Base-by-base conservation (phyloP, 768 basidiomycete species). In the Asterophora parasitica region DNA sequence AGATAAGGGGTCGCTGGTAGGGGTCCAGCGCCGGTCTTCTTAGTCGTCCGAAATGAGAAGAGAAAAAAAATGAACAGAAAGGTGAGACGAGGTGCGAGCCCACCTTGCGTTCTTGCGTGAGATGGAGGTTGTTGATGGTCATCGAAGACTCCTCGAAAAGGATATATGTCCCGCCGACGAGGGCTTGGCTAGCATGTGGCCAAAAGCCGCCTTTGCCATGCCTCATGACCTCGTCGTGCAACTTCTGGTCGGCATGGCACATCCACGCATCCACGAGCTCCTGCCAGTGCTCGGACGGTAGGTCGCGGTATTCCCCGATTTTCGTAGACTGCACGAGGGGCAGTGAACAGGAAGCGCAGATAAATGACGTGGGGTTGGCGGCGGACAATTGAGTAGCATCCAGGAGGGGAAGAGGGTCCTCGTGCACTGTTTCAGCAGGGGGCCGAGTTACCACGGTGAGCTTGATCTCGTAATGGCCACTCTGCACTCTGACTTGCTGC, bases 211-310 rank as follows among this genome's bases (percentile, higher is more conserved):
- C 58, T 69, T 71, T 65, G 1, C 75, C 71, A 53, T 77, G 76
- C 51, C 78, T 73, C 42, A 78, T 66, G 3, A 91, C 76, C 11
- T 82, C 78, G 28, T 83, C 82, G 52, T 86, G 79, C 41, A 97
- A 70, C 35, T 79, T 82, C 69, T 95, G 92, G 59, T 96, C 92
- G 7, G 82, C 65, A 65, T 97, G 95, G 58, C 95, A 98, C 88
- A 98, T 92, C 95, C 95, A 98, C 6, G 93, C 87, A 53, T 97
- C 95, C 15, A 98, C 81, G 12, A 98, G 82, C 63, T 98, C 95
- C 53, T 92, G 86, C 95, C 95, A 98, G 58, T 98, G 87, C 61
- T 97, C 94, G 4, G 90, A 93, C 3, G 95, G 95, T 10, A 98
- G 71, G 61, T 96, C 93, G 32, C 83, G 79, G 64, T 88, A 98